Evolutionary conservation across 257 asterid species (phyloP).

Genomic region (Oldenlandia corymbosa): DNA sequence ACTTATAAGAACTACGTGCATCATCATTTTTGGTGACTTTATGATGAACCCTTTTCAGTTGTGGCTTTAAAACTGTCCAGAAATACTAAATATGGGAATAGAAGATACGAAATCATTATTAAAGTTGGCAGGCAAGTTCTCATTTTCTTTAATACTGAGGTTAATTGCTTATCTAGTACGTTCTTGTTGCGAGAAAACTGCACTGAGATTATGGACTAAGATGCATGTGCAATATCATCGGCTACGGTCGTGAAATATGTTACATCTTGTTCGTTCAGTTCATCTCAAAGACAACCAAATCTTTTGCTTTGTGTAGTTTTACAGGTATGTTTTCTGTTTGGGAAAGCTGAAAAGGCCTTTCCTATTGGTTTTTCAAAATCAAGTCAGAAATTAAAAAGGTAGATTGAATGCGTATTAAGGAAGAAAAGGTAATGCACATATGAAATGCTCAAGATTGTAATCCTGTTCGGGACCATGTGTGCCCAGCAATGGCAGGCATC

Average conservation of each 20-base stretch:
- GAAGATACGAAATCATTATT: background rate
- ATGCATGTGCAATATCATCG: background rate
- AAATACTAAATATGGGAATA: background rate
- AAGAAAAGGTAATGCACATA: background rate
- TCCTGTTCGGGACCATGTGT: slow-evolving; percentile 12
- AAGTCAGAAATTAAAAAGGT: background rate
- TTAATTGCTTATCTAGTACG: background rate
- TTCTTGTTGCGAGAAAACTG: background rate
- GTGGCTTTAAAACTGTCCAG: background rate
- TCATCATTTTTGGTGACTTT: slow-evolving; percentile 4
- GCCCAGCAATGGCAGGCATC: background rate
- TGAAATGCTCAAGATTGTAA: background rate
- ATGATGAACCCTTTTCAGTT: background rate
- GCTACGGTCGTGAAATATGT: too few species aligned
- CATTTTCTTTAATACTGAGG: too few species aligned
- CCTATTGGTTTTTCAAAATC: too few species aligned
- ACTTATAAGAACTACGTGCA: background rate
- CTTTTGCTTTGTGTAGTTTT: background rate
- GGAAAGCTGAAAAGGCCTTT: too few species aligned
- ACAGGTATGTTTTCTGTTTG: background rate
- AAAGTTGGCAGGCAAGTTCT: background rate
- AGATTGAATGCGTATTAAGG: background rate
- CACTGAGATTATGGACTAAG: background rate
- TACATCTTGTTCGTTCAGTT: too few species aligned
- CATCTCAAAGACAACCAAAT: background rate